Conservation (phyloP, 1,139 yeast species). For the Geotrichum cucujoidarum region DNA sequence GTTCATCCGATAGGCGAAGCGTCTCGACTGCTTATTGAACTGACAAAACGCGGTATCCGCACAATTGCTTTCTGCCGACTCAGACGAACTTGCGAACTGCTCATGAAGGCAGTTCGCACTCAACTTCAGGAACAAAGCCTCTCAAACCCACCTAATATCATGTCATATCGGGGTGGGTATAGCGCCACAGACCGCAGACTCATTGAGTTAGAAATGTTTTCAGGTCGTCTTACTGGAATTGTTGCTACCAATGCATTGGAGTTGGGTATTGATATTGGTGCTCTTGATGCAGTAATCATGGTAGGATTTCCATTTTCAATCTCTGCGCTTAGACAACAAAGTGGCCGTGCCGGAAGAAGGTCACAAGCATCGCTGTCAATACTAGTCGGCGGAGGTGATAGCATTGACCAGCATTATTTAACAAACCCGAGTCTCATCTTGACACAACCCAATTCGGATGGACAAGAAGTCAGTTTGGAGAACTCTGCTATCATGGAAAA, state of each 20-base stretch:
- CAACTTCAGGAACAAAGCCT: conserved; percentile 41
- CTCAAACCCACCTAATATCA: conserved; percentile 48
- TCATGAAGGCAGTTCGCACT: conserved; percentile 74
- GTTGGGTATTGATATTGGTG: conserved; percentile 91
- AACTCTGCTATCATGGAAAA: conserved; percentile 61
- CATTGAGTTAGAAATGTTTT: conserved; percentile 86
- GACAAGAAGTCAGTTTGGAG: conserved; percentile 46
- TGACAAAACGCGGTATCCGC: conserved; percentile 61
- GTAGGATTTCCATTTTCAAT: conserved; percentile 89
- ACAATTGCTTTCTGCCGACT: conserved; percentile 89
- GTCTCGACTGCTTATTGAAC: conserved; percentile 62
- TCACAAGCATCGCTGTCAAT: conserved; percentile 70
- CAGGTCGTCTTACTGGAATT: conserved; percentile 76
- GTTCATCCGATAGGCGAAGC: conserved; percentile 71
- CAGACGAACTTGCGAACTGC: conserved; percentile 75
- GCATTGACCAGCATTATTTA: conserved; percentile 82
- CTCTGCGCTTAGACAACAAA: conserved; percentile 86
- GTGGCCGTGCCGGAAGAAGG: conserved; percentile 94
- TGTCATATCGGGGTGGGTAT: conserved; percentile 95
- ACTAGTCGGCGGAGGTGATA: conserved; percentile 77
- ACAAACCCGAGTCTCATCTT: conserved; percentile 62
- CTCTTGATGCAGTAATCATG: conserved; percentile 80
- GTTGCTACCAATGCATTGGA: conserved; percentile 94
- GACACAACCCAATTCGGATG: conserved; percentile 39
- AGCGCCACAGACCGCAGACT: conserved; percentile 76